phyloP scores from a whole-genome alignment of 345 rosid species.

The Pistacia integerrima region DNA sequence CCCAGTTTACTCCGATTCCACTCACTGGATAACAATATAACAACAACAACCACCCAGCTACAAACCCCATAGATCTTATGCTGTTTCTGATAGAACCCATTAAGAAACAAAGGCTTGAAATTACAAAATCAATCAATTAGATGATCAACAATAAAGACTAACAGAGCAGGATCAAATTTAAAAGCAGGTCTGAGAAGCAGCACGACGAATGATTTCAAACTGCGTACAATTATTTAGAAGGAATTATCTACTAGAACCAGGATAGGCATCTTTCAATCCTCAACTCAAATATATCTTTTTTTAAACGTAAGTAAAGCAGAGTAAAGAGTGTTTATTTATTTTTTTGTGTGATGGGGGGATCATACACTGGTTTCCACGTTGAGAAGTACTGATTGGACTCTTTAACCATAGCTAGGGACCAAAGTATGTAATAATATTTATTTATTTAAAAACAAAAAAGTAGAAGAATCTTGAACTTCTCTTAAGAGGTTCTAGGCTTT shows the following conservation, averaged over 20 bases:
- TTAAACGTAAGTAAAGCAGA: too few relatives aligned
- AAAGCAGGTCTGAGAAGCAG: too few relatives aligned
- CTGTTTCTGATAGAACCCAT: neutral
- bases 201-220: too few relatives aligned
- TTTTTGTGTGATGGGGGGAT: too few relatives aligned
- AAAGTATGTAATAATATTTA: neutral
- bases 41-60: neutral
- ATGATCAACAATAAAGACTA: neutral
- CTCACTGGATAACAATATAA: slow-evolving; percentile 5
- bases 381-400: neutral
- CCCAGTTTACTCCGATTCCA: slow-evolving; percentile 76
- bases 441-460: too few relatives aligned
- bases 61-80: neutral
- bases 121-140: neutral
- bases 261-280: too few relatives aligned
- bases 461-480: neutral
- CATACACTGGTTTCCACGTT: neutral
- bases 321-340: too few relatives aligned
- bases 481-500: too few relatives aligned
- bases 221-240: too few relatives aligned
- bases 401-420: neutral
- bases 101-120: neutral
- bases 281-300: too few relatives aligned
- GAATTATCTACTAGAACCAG: too few relatives aligned
- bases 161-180: neutral